A percentile compares a stretch with the other conserved stretches of the same genome.
Evolutionary conservation across 192 early-diverging fungal species (phyloP).

Genomic region (Powellomyces hirtus): DNA sequence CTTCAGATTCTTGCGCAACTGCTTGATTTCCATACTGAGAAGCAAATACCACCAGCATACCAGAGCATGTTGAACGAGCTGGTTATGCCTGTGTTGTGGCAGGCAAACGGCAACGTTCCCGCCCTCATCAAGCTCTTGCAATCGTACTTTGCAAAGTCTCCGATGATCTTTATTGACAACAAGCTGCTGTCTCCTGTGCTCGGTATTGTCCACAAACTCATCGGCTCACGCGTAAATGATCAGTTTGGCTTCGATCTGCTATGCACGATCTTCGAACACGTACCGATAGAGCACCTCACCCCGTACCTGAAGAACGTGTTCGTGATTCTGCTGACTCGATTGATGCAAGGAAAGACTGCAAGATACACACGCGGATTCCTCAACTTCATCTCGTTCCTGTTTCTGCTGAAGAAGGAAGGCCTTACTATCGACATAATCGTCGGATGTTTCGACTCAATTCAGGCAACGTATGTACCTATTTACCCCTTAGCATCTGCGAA

Average conservation of each 20-base stretch:
- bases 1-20: slow-evolving; percentile 95
- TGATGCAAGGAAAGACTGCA: slow-evolving; percentile 55
- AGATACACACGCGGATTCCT: slow-evolving; percentile 67
- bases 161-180: slow-evolving; percentile 62
- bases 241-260: slow-evolving; percentile 83
- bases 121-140: slow-evolving; percentile 87
- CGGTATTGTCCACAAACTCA: slow-evolving; percentile 91
- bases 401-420: slow-evolving; percentile 61
- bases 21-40: slow-evolving; percentile 68
- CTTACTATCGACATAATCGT: slow-evolving; percentile 62
- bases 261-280: slow-evolving; percentile 69
- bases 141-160: slow-evolving; percentile 78
- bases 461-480: slow-evolving; percentile 47
- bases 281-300: slow-evolving; percentile 59
- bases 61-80: slow-evolving; percentile 70
- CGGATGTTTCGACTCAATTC: slow-evolving; percentile 55
- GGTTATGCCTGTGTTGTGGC: slow-evolving; percentile 85
- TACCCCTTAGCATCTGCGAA: not conserved
- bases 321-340: slow-evolving; percentile 55
- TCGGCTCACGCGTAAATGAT: slow-evolving; percentile 81
- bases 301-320: slow-evolving; percentile 61
- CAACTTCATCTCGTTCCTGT: slow-evolving; percentile 63
- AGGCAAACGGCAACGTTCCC: slow-evolving; percentile 85
- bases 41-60: slow-evolving; percentile 69
- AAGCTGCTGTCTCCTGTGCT: slow-evolving; percentile 79